Percentiles rank a stretch among this genome's conserved stretches.
These are phyloP conservation scores for Diaporthe velutina DNA, from an alignment of 2,329 filamentous ascomycete species.

Conservation along the genomic window DNA sequence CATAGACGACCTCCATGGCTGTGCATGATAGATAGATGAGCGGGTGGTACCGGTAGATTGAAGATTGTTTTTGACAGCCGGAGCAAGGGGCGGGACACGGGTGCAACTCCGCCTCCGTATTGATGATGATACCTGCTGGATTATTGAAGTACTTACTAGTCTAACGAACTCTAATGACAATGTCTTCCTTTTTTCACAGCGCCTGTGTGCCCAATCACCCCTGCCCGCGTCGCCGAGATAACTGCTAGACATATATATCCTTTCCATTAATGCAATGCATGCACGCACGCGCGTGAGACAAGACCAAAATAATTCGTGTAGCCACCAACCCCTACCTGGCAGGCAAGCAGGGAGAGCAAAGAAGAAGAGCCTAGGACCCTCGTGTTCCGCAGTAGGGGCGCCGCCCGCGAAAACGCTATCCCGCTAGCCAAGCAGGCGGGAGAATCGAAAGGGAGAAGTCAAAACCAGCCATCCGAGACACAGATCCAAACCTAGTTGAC, in stretches of 20 bases:
- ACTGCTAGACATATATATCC: background rate
- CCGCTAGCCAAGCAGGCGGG: background rate
- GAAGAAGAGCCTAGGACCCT: background rate
- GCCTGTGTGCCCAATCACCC: background rate
- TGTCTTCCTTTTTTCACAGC: background rate
- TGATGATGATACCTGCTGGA: conserved; percentile 25
- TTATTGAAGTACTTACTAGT: background rate
- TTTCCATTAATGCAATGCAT: background rate
- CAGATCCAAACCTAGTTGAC: background rate
- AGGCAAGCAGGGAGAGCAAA: background rate
- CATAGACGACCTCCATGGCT: background rate
- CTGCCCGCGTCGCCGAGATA: background rate
- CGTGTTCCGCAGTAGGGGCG: background rate
- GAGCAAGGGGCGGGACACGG: background rate
- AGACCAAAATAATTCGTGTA: background rate
- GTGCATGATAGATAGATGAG: background rate
- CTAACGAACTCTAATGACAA: conserved; percentile 19
- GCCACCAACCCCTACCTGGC: background rate
- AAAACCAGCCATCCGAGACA: background rate
- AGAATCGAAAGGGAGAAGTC: background rate
- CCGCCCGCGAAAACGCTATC: no score
- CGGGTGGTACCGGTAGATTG: background rate
- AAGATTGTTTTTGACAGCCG: background rate
- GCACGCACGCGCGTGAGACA: background rate
- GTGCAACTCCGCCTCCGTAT: background rate